Conservation (phyloP, 768 basidiomycete genomes). For the Lyophyllum semitale region DNA sequence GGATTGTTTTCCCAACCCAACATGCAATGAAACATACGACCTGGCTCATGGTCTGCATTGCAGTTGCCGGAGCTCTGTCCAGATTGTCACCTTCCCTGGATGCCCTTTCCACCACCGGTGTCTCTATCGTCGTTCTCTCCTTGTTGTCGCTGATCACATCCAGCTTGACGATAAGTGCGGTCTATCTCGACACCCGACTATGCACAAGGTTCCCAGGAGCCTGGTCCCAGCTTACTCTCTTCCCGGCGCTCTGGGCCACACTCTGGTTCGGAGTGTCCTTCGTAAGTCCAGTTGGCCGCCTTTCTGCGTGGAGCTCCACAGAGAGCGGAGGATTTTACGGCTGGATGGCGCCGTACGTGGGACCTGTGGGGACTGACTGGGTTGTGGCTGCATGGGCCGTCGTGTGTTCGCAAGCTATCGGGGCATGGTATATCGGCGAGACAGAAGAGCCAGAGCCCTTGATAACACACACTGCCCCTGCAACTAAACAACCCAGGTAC, state of each 20-base stretch:
- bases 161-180: slow-evolving; percentile 35
- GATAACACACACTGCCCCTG: slow-evolving; percentile 14
- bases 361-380: slow-evolving; percentile 71
- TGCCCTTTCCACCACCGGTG: slow-evolving; percentile 55
- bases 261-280: slow-evolving; percentile 57
- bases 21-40: slow-evolving; percentile 19
- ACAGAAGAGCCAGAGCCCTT: slow-evolving; percentile 21
- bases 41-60: slow-evolving; percentile 38
- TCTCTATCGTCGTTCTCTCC: slow-evolving; percentile 50
- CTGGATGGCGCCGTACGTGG: slow-evolving; percentile 64
- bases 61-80: slow-evolving; percentile 41
- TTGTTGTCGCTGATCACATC: slow-evolving; percentile 46
- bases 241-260: slow-evolving; percentile 72
- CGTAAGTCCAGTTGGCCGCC: slow-evolving; percentile 67
- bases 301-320: slow-evolving; percentile 72
- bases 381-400: slow-evolving; percentile 76
- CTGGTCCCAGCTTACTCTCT: slow-evolving; percentile 54
- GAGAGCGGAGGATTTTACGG: slow-evolving; percentile 53
- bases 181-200: slow-evolving; percentile 41
- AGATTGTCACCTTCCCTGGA: slow-evolving; percentile 45
- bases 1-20: slow-evolving; percentile 31
- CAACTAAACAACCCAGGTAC: slow-evolving; percentile 12
- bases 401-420: slow-evolving; percentile 54
- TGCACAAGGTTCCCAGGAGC: slow-evolving; percentile 29
- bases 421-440: slow-evolving; percentile 59